Percentiles rank a stretch among this genome's conserved stretches.
These are phyloP conservation scores for Aschersonia sp. DNA, from an alignment of 2,329 filamentous ascomycete species.

Conservation along the genomic window DNA sequence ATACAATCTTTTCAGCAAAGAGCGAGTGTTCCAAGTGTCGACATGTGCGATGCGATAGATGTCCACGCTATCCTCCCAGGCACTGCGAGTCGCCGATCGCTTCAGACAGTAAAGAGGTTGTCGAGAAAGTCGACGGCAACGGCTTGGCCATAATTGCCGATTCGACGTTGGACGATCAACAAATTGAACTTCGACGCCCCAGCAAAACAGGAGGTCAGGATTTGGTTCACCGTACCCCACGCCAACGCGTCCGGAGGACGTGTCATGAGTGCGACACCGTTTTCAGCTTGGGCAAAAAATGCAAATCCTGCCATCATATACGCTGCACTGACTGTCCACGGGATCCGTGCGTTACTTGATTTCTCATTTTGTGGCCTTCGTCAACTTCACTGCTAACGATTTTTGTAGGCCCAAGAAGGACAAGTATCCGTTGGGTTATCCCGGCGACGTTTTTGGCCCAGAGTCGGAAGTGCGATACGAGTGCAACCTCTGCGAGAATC, in stretches of 20 bases:
- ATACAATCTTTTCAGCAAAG: constrained; percentile 55
- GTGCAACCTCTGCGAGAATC: constrained; percentile 49
- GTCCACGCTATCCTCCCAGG: constrained; percentile 58
- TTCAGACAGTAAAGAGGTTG: constrained; percentile 33
- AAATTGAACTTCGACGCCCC: constrained; percentile 44
- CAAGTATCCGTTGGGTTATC: constrained; percentile 58
- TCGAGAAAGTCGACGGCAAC: constrained; percentile 40
- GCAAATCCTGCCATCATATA: constrained; percentile 53
- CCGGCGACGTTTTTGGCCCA: constrained; percentile 45
- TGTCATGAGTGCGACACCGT: constrained; percentile 61
- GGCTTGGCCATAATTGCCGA: constrained; percentile 38
- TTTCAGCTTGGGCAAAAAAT: constrained; percentile 48
- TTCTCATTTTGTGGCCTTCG: neutral
- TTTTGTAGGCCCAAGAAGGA: constrained; percentile 43
- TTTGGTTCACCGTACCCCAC: constrained; percentile 54
- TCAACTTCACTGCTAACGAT: constrained; percentile 1
- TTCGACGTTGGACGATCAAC: constrained; percentile 28
- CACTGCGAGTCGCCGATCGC: constrained; percentile 38
- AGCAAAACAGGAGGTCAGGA: constrained; percentile 56
- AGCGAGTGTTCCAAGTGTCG: constrained; percentile 66
- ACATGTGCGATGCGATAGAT: constrained; percentile 70
- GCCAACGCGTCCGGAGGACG: constrained; percentile 58
- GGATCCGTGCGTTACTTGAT: constrained; percentile 48
- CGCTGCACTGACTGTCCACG: constrained; percentile 72
- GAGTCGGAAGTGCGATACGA: constrained; percentile 37